These are phyloP conservation scores for Neonectria coccinea DNA, from an alignment of 2,329 filamentous ascomycete genomes.

Conservation along the genomic window DNA sequence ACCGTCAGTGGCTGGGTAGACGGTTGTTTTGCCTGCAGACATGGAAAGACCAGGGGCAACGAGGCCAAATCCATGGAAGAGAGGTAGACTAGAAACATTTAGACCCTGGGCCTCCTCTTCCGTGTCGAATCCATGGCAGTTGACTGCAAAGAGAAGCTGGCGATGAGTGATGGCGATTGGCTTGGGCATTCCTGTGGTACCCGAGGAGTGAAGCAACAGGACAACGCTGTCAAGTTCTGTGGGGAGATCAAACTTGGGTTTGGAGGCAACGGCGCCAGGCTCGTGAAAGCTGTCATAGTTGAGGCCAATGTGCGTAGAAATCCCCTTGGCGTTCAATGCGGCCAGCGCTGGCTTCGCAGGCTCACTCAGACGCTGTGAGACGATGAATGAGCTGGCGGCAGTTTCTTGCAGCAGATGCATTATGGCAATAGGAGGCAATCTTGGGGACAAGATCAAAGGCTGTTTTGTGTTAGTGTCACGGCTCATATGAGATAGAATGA, in stretches of 20 bases:
- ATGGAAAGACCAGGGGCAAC: conserved; percentile 48
- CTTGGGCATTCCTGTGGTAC: conserved; percentile 52
- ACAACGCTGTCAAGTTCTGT: conserved; percentile 39
- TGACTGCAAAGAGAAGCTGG: conserved; percentile 46
- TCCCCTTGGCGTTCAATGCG: conserved; percentile 30
- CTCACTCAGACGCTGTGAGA: conserved; percentile 33
- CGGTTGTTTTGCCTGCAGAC: conserved; percentile 45
- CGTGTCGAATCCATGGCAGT: conserved; percentile 43
- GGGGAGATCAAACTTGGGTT: conserved; percentile 28
- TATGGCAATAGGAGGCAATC: conserved; percentile 33
- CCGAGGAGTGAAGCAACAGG: conserved; percentile 51
- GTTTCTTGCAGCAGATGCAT: conserved; percentile 34
- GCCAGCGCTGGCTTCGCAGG: conserved; percentile 30
- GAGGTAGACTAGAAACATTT: conserved; percentile 50
- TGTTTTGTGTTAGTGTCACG: conserved; percentile 11
- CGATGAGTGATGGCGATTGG: conserved; percentile 49
- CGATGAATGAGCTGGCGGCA: conserved; percentile 32
- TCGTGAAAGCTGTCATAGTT: conserved; percentile 29
- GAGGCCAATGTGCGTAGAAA: conserved; percentile 30
- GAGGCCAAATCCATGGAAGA: conserved; percentile 52
- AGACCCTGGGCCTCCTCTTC: conserved; percentile 37
- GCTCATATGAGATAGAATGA: neutral
- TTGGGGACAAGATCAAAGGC: conserved; percentile 35
- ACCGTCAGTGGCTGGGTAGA: conserved; percentile 44
- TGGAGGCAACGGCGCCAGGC: conserved; percentile 23